These are phyloP conservation scores for Aspergillus egyptiacus DNA, from an alignment of 495 filamentous ascomycete genomes.

Conservation along the genomic window DNA sequence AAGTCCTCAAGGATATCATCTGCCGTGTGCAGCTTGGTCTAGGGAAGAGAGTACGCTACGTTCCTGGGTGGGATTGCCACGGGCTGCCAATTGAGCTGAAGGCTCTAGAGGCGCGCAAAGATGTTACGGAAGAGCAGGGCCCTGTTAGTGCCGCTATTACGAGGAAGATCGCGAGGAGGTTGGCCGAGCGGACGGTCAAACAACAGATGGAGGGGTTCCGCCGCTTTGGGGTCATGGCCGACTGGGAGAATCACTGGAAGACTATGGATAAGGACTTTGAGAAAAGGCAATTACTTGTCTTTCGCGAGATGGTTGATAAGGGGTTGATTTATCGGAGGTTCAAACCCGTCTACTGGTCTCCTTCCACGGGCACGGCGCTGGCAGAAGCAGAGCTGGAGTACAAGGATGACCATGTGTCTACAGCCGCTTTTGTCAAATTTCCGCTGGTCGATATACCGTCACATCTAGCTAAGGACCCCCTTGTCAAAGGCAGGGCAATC, in stretches of 20 bases:
- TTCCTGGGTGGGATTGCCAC: slow-evolving; percentile 98
- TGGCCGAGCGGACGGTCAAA: slow-evolving; percentile 69
- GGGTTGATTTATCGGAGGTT: slow-evolving; percentile 81
- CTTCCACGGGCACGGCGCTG: slow-evolving; percentile 81
- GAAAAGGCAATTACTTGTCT: slow-evolving; percentile 77
- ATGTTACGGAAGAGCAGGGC: slow-evolving; percentile 16
- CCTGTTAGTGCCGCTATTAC: slow-evolving; percentile 40
- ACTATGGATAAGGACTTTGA: slow-evolving; percentile 90
- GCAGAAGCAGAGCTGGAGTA: slow-evolving; percentile 97
- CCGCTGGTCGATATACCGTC: slow-evolving; percentile 53
- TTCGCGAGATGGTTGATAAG: slow-evolving; percentile 75
- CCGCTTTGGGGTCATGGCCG: slow-evolving; percentile 83
- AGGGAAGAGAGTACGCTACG: slow-evolving; percentile 74
- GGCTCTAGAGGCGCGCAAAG: slow-evolving; percentile 61
- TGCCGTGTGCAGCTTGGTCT: slow-evolving; percentile 70
- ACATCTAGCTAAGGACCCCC: slow-evolving; percentile 34
- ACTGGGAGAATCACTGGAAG: slow-evolving; percentile 87
- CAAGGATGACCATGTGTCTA: slow-evolving; percentile 74
- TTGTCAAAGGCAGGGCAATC: slow-evolving; percentile 37
- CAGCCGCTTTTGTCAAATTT: slow-evolving; percentile 76
- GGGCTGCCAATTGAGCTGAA: slow-evolving; percentile 96
- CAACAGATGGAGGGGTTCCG: slow-evolving; percentile 79
- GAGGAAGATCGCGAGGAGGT: slow-evolving; percentile 62
- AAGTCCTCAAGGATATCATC: slow-evolving; percentile 93
- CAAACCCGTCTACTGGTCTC: slow-evolving; percentile 96